These are phyloP conservation scores for Mrakia frigida DNA, from an alignment of 768 basidiomycete species.

Conservation along the genomic window DNA sequence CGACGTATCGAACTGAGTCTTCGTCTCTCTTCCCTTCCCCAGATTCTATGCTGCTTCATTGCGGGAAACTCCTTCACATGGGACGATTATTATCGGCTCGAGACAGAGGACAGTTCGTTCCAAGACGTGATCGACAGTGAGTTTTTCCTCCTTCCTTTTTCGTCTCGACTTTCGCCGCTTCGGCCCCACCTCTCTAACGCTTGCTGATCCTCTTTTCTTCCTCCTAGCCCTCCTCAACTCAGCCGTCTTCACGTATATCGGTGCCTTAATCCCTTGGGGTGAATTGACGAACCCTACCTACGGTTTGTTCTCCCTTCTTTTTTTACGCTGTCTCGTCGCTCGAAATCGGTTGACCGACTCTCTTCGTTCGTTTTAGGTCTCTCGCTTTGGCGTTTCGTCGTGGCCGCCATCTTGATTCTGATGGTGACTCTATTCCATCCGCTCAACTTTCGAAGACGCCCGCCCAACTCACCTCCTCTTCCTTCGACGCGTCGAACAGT, in stretches of 20 bases:
- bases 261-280: constrained; percentile 45
- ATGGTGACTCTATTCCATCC: constrained; percentile 21
- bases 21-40: background rate
- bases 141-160: background rate
- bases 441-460: background rate
- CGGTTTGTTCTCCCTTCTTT: background rate
- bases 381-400: constrained; percentile 45
- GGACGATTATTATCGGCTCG: constrained; percentile 41
- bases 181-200: background rate
- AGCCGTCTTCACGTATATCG: constrained; percentile 45
- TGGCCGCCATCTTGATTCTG: constrained; percentile 45
- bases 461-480: background rate
- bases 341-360: background rate
- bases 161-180: too few relatives aligned
- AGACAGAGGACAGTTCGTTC: constrained; percentile 25
- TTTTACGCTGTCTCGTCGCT: background rate
- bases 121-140: constrained; percentile 29
- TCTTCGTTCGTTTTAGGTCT: constrained; percentile 33
- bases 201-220: too few relatives aligned
- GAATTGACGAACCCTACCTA: constrained; percentile 37
- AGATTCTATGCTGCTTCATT: constrained; percentile 40
- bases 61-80: constrained; percentile 36
- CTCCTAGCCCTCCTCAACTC: constrained; percentile 23
- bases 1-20: background rate
- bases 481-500: background rate